phyloP scores from a whole-genome alignment of 164 flowering plant species.

The Dillenia turbinata region DNA sequence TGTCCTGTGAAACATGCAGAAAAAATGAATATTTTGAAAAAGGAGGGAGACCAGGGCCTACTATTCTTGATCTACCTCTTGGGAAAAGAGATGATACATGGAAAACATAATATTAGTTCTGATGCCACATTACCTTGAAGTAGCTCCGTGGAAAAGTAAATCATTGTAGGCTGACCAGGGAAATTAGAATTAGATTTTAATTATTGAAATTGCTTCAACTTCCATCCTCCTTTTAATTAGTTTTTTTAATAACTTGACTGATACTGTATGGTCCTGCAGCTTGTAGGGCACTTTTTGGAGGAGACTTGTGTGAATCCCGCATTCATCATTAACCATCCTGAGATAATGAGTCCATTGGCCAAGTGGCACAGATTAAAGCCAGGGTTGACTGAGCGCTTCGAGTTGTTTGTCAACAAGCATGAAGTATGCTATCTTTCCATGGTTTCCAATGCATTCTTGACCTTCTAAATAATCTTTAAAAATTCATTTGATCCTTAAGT shows the following conservation, averaged over 20 bases:
- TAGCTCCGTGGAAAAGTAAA: too few relatives aligned
- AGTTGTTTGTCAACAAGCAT: conserved; percentile 84
- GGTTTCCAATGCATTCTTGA: neutral
- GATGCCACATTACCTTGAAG: too few relatives aligned
- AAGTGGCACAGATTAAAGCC: conserved; percentile 91
- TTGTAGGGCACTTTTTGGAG: conserved; percentile 95
- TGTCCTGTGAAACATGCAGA: too few relatives aligned
- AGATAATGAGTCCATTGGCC: conserved; percentile 97
- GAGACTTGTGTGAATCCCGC: conserved; percentile 86
- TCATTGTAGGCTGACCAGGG: too few relatives aligned
- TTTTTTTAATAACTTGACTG: too few relatives aligned
- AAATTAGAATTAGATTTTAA: too few relatives aligned
- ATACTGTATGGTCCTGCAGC: conserved; percentile 38
- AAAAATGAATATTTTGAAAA: too few relatives aligned
- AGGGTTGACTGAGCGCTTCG: conserved; percentile 92
- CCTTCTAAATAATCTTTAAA: neutral
- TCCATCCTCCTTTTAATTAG: neutral
- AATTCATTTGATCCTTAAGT: neutral
- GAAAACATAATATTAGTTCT: too few relatives aligned
- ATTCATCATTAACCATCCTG: conserved; percentile 92
- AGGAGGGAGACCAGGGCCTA: too few relatives aligned
- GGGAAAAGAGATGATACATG: too few relatives aligned
- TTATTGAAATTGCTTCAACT: too few relatives aligned
- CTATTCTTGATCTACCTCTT: too few relatives aligned
- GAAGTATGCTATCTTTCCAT: conserved; percentile 44